These are phyloP conservation scores for Sphenostylis stenocarpa DNA, from an alignment of 306 rosid species.

Conservation along the genomic window DNA sequence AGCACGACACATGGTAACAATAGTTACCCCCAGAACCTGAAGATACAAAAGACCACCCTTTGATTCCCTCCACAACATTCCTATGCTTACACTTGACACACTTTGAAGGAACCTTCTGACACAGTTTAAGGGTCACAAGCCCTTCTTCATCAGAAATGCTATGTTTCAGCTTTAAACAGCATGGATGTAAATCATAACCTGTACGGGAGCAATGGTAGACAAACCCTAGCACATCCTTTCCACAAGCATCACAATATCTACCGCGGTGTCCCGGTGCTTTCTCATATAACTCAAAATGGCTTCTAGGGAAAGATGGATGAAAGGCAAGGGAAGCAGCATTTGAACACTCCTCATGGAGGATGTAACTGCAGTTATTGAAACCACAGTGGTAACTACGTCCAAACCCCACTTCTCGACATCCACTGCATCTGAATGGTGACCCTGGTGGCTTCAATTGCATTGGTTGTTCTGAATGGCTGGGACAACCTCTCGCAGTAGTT, in stretches of 20 bases:
- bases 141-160: constrained; percentile 32
- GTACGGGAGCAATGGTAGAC: constrained; percentile 38
- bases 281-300: constrained; percentile 23
- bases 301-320: constrained; percentile 30
- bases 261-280: neutral
- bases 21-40: neutral
- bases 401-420: constrained; percentile 48
- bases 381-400: constrained; percentile 39
- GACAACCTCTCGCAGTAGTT: constrained; percentile 21
- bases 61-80: constrained; percentile 10
- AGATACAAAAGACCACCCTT: constrained; percentile 50
- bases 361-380: constrained; percentile 22
- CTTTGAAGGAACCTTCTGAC: constrained; percentile 17
- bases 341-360: constrained; percentile 48
- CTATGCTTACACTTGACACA: constrained; percentile 40
- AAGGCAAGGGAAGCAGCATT: neutral
- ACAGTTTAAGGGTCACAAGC: constrained; percentile 3
- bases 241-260: constrained; percentile 49
- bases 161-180: constrained; percentile 35
- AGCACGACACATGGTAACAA: constrained; percentile 48
- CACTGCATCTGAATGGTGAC: constrained; percentile 45
- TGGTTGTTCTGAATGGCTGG: constrained; percentile 34
- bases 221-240: constrained; percentile 49
- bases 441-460: constrained; percentile 16
- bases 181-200: constrained; percentile 42